Evolutionary conservation across 192 early-diverging fungal species (phyloP).

Genomic region (Ambispora gerdemannii): DNA sequence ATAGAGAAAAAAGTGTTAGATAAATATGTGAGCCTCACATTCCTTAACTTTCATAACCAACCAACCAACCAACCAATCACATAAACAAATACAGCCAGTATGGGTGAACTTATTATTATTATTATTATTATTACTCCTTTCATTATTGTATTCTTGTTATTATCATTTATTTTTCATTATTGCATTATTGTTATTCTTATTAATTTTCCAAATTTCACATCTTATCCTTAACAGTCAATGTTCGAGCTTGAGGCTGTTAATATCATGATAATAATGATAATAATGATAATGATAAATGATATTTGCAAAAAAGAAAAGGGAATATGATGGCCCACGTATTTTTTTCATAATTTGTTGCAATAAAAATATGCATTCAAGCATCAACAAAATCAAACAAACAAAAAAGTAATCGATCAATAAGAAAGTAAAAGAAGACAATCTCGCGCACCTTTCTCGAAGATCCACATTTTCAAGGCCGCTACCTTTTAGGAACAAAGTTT

Average conservation of each 20-base stretch:
- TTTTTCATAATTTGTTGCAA: not conserved
- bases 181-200: too few relatives aligned
- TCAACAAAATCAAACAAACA: not conserved
- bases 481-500: constrained; percentile 10
- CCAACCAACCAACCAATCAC: too few relatives aligned
- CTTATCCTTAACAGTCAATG: too few relatives aligned
- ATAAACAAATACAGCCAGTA: too few relatives aligned
- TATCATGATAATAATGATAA: not conserved
- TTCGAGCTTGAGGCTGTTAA: too few relatives aligned
- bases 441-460: constrained; percentile 8
- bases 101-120: too few relatives aligned
- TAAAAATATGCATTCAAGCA: not conserved
- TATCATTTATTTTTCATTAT: too few relatives aligned
- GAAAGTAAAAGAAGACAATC: not conserved
- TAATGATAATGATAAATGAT: not conserved
- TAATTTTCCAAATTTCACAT: too few relatives aligned
- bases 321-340: not conserved
- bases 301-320: not conserved
- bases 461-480: not conserved
- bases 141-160: too few relatives aligned
- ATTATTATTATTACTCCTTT: too few relatives aligned
- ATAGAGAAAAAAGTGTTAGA: constrained; percentile 10
- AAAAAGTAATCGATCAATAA: not conserved
- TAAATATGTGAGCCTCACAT: not conserved
- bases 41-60: not conserved